Percentiles rank a stretch among this genome's conserved stretches.
Conservation (phyloP, 768 basidiomycete species). For the Mycena rosella region DNA sequence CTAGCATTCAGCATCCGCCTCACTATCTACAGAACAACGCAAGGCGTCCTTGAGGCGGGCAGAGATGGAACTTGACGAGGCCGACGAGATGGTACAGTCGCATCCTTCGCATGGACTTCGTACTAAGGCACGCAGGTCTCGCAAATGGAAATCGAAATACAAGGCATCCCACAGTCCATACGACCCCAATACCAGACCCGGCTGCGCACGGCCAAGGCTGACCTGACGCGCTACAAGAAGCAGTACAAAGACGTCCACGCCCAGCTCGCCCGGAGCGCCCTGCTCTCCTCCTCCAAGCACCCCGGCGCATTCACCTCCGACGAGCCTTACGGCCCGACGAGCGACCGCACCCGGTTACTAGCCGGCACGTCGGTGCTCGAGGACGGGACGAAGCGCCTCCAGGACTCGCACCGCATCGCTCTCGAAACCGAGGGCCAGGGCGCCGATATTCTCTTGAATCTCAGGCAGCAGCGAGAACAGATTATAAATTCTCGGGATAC, state of each 20-base stretch:
- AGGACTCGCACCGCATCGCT: constrained; percentile 93
- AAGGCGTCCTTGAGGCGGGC: constrained; percentile 85
- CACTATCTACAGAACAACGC: constrained; percentile 71
- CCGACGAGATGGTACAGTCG: constrained; percentile 91
- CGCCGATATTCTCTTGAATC: constrained; percentile 88
- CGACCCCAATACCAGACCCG: constrained; percentile 82
- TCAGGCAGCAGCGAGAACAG: constrained; percentile 91
- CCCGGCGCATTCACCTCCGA: constrained; percentile 68
- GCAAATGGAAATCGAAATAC: constrained; percentile 99
- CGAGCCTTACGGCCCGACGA: constrained; percentile 80
- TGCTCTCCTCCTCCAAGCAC: constrained; percentile 69
- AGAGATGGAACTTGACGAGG: constrained; percentile 97
- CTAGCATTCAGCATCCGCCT: constrained; percentile 18
- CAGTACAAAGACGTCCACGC: constrained; percentile 79
- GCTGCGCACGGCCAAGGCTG: constrained; percentile 79
- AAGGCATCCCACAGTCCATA: constrained; percentile 91
- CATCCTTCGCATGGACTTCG: neutral
- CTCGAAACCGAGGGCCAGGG: constrained; percentile 98
- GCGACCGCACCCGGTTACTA: constrained; percentile 85
- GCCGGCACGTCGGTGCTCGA: constrained; percentile 83
- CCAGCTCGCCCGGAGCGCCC: constrained; percentile 78
- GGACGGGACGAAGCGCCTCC: constrained; percentile 86
- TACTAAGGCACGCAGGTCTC: constrained; percentile 71
- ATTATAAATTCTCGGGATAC: constrained; percentile 94
- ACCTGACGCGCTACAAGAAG: constrained; percentile 85